phyloP scores from a whole-genome alignment of 2,329 filamentous ascomycete species.

The Phoma sp. region DNA sequence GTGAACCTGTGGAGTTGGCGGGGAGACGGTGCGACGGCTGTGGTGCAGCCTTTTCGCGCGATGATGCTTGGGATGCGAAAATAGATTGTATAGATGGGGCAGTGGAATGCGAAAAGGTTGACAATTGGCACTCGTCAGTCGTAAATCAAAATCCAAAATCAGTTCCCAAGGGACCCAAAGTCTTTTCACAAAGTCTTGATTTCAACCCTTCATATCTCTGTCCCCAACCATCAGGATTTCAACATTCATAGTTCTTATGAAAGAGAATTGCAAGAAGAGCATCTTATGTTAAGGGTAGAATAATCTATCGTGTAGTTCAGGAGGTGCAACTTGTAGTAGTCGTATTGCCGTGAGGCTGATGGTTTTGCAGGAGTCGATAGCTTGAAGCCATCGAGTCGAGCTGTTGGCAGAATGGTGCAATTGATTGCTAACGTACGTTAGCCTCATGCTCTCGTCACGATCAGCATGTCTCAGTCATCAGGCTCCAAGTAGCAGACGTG shows the following conservation, averaged over 20 bases:
- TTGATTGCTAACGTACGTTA: conserved; percentile 6
- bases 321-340: background rate
- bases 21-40: conserved; percentile 11
- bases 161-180: too few relatives aligned
- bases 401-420: conserved; percentile 3
- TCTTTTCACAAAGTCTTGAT: too few relatives aligned
- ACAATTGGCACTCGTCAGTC: too few relatives aligned
- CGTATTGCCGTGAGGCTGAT: background rate
- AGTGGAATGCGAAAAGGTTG: background rate
- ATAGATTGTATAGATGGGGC: conserved; percentile 4
- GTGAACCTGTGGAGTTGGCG: conserved; percentile 21
- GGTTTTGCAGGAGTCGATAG: background rate
- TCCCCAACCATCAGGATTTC: too few relatives aligned
- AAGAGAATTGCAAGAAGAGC: too few relatives aligned
- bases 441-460: conserved; percentile 1
- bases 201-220: too few relatives aligned
- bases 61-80: conserved; percentile 1
- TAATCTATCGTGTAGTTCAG: too few relatives aligned
- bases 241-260: too few relatives aligned
- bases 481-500: conserved; percentile 6
- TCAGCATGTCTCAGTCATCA: conserved; percentile 13
- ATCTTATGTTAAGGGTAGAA: too few relatives aligned
- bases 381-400: background rate
- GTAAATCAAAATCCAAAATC: too few relatives aligned
- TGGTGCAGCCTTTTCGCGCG: conserved; percentile 3